A percentile compares a stretch with the other conserved stretches of the same genome.
phyloP scores from a whole-genome alignment of 2,329 filamentous ascomycete species.

The Corinectria fuckeliana region DNA sequence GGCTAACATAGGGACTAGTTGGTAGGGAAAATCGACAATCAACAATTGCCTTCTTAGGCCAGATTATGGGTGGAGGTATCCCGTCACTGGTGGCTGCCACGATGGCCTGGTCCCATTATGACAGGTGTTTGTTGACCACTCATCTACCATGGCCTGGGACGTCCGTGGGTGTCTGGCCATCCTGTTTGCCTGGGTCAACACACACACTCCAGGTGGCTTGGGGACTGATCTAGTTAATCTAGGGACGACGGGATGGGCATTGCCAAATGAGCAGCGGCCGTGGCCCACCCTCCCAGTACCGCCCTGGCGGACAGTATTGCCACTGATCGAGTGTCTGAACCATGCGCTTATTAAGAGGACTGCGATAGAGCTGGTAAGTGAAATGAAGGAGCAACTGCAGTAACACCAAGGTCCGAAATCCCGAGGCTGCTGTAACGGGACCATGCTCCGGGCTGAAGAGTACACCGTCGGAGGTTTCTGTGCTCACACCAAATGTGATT shows the following conservation, averaged over 20 bases:
- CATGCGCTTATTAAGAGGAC: not conserved
- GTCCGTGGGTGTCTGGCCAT: not conserved
- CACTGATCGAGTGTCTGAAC: slow-evolving; percentile 31
- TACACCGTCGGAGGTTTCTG: slow-evolving; percentile 35
- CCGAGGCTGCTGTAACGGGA: not conserved
- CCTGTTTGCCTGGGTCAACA: slow-evolving; percentile 12
- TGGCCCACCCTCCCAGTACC: slow-evolving; percentile 40
- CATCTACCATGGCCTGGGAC: not conserved
- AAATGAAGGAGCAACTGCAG: not conserved
- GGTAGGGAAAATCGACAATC: too few relatives aligned
- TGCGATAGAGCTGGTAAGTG: not conserved
- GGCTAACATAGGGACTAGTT: not conserved
- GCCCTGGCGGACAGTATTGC: slow-evolving; percentile 24
- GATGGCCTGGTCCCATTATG: slow-evolving; percentile 12
- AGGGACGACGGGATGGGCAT: slow-evolving; percentile 33
- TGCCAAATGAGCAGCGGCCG: slow-evolving; percentile 42
- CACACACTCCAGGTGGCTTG: slow-evolving; percentile 18
- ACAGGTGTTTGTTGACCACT: slow-evolving; percentile 11
- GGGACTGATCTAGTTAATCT: too few relatives aligned
- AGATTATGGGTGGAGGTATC: slow-evolving; percentile 14
- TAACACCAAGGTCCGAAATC: not conserved
- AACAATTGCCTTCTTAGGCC: slow-evolving; percentile 20
- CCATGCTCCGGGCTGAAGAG: slow-evolving; percentile 23
- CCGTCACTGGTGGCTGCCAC: slow-evolving; percentile 18
- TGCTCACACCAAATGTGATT: slow-evolving; percentile 18